Percentiles rank a stretch among this genome's conserved stretches.
Evolutionary conservation across 306 rosid genomes (phyloP).

Genomic region (Herpetospermum pedunculosum): DNA sequence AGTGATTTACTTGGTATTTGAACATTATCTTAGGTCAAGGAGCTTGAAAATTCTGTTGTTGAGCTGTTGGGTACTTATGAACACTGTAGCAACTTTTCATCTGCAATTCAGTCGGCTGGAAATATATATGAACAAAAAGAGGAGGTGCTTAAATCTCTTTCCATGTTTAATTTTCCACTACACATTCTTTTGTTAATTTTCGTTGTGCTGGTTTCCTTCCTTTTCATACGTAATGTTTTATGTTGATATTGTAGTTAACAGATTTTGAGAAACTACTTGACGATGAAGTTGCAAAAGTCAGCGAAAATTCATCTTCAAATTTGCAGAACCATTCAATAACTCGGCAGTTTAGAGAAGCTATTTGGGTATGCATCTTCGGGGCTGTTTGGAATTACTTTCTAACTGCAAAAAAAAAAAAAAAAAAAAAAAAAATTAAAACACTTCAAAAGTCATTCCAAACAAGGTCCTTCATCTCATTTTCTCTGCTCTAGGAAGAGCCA

Average conservation of each 20-base stretch:
- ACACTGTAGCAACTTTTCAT: constrained; percentile 38
- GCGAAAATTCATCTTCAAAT: constrained; percentile 32
- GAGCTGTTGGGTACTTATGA: constrained; percentile 41
- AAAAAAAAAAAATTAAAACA: no score
- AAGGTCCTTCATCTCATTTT: constrained; percentile 4
- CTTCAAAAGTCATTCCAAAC: no score
- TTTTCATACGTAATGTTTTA: background rate
- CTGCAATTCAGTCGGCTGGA: constrained; percentile 48
- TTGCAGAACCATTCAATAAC: constrained; percentile 25
- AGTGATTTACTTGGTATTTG: constrained; percentile 10
- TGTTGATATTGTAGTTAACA: constrained; percentile 26
- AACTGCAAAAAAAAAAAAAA: no score
- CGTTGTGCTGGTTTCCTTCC: background rate
- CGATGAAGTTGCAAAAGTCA: constrained; percentile 37
- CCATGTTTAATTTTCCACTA: constrained; percentile 2
- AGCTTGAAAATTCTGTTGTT: constrained; percentile 54
- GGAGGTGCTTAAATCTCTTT: constrained; percentile 35
- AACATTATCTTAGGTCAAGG: constrained; percentile 42
- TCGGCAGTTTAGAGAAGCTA: constrained; percentile 73
- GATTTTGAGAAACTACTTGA: constrained; percentile 57
- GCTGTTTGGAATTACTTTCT: no score
- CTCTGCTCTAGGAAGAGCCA: background rate
- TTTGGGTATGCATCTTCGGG: constrained; percentile 79
- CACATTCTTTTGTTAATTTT: constrained; percentile 3
- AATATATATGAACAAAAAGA: constrained; percentile 44